These are phyloP conservation scores for Aspergillus saccharolyticus DNA, from an alignment of 495 filamentous ascomycete species.

Conservation along the genomic window DNA sequence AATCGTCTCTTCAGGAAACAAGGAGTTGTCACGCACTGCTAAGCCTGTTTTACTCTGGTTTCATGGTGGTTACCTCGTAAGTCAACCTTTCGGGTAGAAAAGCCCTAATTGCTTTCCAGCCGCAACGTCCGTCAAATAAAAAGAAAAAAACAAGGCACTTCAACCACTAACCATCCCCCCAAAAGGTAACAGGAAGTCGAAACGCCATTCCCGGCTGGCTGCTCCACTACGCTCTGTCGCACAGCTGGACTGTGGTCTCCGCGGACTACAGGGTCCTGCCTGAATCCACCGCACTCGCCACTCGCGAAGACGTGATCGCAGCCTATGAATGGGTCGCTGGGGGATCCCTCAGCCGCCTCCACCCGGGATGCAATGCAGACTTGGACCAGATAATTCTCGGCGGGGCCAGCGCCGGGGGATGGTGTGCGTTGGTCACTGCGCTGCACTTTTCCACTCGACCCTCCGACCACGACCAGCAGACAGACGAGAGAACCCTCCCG, in stretches of 20 bases:
- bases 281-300: not conserved
- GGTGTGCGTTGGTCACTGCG: not conserved
- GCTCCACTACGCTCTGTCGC: not conserved
- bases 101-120: not conserved
- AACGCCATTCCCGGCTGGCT: not conserved
- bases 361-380: not conserved
- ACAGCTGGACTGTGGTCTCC: not conserved
- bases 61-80: slow-evolving; percentile 1
- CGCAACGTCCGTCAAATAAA: too few species aligned
- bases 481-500: not conserved
- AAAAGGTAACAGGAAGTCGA: not conserved
- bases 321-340: not conserved
- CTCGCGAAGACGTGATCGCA: not conserved
- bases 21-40: not conserved
- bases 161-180: not conserved
- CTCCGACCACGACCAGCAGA: not conserved
- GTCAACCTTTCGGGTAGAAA: not conserved
- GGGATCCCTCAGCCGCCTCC: not conserved
- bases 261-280: not conserved
- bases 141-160: too few species aligned
- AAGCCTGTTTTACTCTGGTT: not conserved
- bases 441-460: not conserved
- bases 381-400: not conserved
- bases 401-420: not conserved
- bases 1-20: not conserved